Evolutionary conservation across 2,329 filamentous ascomycete species (phyloP), one percentile per base, ranked within the genome.

Genomic region (Rhinocladiella mackenziei): DNA sequence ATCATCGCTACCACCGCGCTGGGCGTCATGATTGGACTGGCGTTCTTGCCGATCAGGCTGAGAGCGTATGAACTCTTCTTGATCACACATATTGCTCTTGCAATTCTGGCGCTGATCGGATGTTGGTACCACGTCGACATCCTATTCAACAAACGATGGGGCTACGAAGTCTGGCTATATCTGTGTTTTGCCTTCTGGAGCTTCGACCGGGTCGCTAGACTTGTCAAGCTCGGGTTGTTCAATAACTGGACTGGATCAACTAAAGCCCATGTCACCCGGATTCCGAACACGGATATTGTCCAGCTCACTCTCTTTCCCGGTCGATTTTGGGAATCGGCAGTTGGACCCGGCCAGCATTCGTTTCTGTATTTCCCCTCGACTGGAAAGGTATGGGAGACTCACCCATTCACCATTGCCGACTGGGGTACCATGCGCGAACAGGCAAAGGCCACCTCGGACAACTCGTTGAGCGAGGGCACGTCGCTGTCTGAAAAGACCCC

Each of bases 81-180:
- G 13, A 46, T 62, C 13, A 31, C 44, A 19, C 64, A 67, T 45
- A 59, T 66, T 17, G 22, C 60, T 7, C 26, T 67, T 0, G 58
- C 61, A 0, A 47, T 64, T 7, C 42, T 67, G 7, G 48, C 58
- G 1, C 34, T 66, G 5, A 58, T 63, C 1, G 65, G 62, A 0
- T 64, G 49, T n/a, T 68, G 58, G 56, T 64, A 64, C 29, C 65
- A 68, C 40, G 46, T 66, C 13, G 72, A 61, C 62, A 1, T 63
- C 60, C 22, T 69, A 62, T 0, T 68, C 50, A 38, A 55, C 1
- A 57, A 62, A 25, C 55, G 61, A 3, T 71, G 66, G 58, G 72
- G 72, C 1, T 73, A 75, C 39, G 71, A 75, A 47, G 55, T 62
- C 6, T 77, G 72, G 72, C 48, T 74, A 0, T 72, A 70, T 39